Conservation (phyloP, 176 grass and related monocot genomes). For the Oryza nivara region DNA sequence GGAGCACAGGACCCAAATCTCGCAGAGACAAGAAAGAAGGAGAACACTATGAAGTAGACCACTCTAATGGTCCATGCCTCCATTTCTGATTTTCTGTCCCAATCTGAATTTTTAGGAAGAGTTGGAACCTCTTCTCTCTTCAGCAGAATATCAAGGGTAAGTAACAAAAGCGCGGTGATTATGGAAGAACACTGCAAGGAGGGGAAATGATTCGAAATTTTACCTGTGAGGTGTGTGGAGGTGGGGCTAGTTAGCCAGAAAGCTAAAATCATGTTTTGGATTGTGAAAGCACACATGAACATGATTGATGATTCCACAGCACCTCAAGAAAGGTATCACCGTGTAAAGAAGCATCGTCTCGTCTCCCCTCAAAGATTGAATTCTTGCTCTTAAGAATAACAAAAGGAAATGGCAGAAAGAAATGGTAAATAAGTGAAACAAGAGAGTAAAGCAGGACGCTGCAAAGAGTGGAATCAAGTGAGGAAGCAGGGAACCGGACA, state of each 20-base stretch:
- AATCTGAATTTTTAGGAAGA: not conserved
- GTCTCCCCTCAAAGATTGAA: not conserved
- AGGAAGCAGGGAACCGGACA: constrained; percentile 20
- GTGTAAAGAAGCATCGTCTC: not conserved
- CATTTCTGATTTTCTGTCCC: constrained; percentile 37
- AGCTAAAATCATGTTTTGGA: constrained; percentile 18
- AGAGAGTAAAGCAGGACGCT: not conserved
- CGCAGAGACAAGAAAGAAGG: constrained; percentile 15
- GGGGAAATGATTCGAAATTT: not conserved
- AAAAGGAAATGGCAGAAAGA: not conserved
- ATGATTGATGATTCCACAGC: not conserved
- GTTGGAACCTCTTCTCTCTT: not conserved
- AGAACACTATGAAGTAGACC: constrained; percentile 12
- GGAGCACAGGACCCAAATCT: constrained; percentile 40
- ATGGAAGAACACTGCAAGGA: not conserved
- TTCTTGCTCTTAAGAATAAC: not conserved
- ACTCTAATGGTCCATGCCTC: constrained; percentile 15
- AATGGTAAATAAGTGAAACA: constrained; percentile 2
- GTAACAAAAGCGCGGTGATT: not conserved
- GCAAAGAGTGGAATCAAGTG: not conserved
- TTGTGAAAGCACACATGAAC: not conserved
- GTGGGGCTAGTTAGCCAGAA: not conserved
- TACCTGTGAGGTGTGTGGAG: constrained; percentile 7
- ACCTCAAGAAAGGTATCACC: constrained; percentile 39
- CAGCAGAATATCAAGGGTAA: not conserved